A percentile compares a stretch with the other conserved stretches of the same genome.
These are phyloP conservation scores for Aspergillus baeticus DNA, from an alignment of 495 filamentous ascomycete genomes.

Conservation along the genomic window DNA sequence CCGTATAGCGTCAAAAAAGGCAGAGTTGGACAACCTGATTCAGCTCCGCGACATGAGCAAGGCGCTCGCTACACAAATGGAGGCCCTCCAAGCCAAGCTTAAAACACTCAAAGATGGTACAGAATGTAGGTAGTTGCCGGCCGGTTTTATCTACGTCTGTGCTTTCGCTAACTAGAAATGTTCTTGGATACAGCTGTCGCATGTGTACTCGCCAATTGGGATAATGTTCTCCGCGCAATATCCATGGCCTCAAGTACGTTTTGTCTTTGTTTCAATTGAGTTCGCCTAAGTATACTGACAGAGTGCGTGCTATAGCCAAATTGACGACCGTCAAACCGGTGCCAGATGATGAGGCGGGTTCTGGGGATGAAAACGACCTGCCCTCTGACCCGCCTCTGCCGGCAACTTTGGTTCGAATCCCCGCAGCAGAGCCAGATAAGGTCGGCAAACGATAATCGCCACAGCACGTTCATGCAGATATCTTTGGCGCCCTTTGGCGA, in stretches of 20 bases:
- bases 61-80: slow-evolving; percentile 86
- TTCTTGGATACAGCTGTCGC: slow-evolving; percentile 68
- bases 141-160: background rate
- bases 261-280: background rate
- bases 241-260: slow-evolving; percentile 90
- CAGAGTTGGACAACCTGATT: slow-evolving; percentile 84
- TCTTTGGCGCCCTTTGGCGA: slow-evolving; percentile 11
- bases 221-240: slow-evolving; percentile 89
- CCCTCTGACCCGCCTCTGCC: slow-evolving; percentile 24
- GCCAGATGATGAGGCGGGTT: background rate
- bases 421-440: slow-evolving; percentile 26
- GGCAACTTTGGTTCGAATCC: slow-evolving; percentile 43
- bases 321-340: background rate
- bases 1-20: slow-evolving; percentile 90
- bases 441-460: slow-evolving; percentile 18
- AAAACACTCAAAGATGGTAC: slow-evolving; percentile 87
- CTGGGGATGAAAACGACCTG: slow-evolving; percentile 10
- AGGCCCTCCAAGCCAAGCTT: slow-evolving; percentile 83
- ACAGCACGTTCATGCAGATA: background rate
- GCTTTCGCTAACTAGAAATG: slow-evolving; percentile 1
- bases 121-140: slow-evolving; percentile 60
- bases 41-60: slow-evolving; percentile 87
- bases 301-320: slow-evolving; percentile 14
- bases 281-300: background rate
- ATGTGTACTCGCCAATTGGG: slow-evolving; percentile 90